Evolutionary conservation across 768 basidiomycete species (phyloP).

Genomic region (Dendrothele bispora): DNA sequence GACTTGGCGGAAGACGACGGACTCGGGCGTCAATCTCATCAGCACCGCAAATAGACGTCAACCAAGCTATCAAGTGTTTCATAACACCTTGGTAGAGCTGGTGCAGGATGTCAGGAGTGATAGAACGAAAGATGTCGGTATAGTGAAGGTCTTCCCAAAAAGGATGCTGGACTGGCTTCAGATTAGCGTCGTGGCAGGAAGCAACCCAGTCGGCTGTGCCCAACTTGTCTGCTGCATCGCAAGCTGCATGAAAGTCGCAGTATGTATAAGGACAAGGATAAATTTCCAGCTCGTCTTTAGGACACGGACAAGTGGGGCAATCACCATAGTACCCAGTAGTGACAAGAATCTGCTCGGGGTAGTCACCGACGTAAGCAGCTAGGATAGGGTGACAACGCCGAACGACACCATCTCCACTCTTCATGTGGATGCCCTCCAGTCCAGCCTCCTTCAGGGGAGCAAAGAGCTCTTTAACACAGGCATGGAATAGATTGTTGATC

Average conservation of each 20-base stretch:
- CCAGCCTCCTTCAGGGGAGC: conserved; percentile 26
- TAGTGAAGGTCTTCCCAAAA: conserved; percentile 33
- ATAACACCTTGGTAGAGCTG: conserved; percentile 28
- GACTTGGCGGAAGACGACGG: conserved; percentile 30
- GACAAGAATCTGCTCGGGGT: conserved; percentile 45
- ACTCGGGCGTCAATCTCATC: conserved; percentile 36
- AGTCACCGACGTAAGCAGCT: conserved; percentile 37
- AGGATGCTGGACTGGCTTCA: conserved; percentile 19
- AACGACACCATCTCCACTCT: conserved; percentile 33
- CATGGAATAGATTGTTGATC: conserved; percentile 35
- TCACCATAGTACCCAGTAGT: conserved; percentile 23
- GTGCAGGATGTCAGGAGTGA: conserved; percentile 30
- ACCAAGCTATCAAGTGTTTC: conserved; percentile 34
- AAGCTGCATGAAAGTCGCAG: conserved; percentile 3
- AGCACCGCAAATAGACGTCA: conserved; percentile 19
- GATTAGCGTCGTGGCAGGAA: conserved; percentile 9
- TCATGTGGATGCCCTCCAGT: conserved; percentile 17
- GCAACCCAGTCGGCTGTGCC: conserved; percentile 9
- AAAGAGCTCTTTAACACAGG: conserved; percentile 30
- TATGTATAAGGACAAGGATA: conserved; percentile 1
- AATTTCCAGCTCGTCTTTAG: conserved; percentile 17
- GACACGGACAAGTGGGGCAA: conserved; percentile 25
- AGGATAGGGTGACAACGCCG: conserved; percentile 37
- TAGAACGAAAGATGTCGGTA: conserved; percentile 28
- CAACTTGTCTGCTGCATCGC: conserved; percentile 7